Percentiles rank a stretch among this genome's conserved stretches.
These are phyloP conservation scores for Claviceps capensis DNA, from an alignment of 2,329 filamentous ascomycete genomes.

Conservation along the genomic window DNA sequence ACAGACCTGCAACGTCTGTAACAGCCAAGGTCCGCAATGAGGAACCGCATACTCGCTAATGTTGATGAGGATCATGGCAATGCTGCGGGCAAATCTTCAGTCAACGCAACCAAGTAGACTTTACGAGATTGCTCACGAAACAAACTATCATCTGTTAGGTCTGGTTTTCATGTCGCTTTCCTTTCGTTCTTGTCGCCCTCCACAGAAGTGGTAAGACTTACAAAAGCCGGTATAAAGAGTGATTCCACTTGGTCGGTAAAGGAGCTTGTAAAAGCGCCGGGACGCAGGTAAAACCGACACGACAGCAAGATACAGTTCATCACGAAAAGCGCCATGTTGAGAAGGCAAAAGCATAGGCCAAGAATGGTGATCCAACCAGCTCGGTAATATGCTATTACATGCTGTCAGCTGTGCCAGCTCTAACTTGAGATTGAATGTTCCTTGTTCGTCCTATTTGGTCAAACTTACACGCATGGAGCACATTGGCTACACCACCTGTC, in stretches of 20 bases:
- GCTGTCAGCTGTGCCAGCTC: not conserved
- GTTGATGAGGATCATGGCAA: constrained; percentile 66
- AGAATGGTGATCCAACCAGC: constrained; percentile 44
- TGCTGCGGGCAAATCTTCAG: constrained; percentile 10
- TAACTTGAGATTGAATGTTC: not conserved
- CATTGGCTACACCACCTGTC: constrained; percentile 42
- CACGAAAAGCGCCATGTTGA: constrained; percentile 50
- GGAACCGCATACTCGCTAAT: constrained; percentile 61
- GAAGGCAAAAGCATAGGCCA: constrained; percentile 45
- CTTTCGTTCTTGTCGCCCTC: not conserved
- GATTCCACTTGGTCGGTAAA: constrained; percentile 67
- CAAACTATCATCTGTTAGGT: constrained; percentile 18
- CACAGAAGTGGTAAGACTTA: constrained; percentile 11
- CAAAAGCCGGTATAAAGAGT: constrained; percentile 59
- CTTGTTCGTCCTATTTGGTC: not conserved
- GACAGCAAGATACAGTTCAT: constrained; percentile 50
- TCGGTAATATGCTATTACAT: constrained; percentile 5
- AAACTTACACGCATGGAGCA: constrained; percentile 25
- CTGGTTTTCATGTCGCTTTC: not conserved
- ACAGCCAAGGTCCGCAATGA: constrained; percentile 48
- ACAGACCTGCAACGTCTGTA: constrained; percentile 44
- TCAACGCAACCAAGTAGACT: not conserved
- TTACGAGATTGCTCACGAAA: constrained; percentile 24
- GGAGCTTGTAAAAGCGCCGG: constrained; percentile 55
- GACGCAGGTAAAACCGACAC: constrained; percentile 54